A percentile compares a stretch with the other conserved stretches of the same genome.
Conservation (phyloP, 2,329 filamentous ascomycete species). For the Fusarium sp. region DNA sequence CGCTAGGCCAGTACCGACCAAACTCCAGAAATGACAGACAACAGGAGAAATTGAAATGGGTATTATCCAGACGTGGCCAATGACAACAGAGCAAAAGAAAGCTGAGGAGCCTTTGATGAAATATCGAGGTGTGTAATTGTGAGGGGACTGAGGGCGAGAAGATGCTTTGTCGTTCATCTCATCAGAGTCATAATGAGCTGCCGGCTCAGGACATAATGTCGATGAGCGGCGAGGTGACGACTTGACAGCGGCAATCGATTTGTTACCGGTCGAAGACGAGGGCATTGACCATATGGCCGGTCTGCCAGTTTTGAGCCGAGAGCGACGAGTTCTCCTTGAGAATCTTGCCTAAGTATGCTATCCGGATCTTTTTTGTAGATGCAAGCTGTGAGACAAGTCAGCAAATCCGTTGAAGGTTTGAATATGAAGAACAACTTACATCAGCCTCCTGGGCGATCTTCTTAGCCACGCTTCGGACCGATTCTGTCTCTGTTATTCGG, state of each 20-base stretch:
- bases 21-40: slow-evolving; percentile 28
- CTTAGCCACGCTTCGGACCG: slow-evolving; percentile 71
- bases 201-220: background rate
- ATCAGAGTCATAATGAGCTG: background rate
- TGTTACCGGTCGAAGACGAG: slow-evolving; percentile 70
- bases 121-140: slow-evolving; percentile 3
- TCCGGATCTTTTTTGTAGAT: slow-evolving; percentile 69
- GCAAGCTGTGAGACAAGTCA: slow-evolving; percentile 61
- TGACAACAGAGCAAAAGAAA: slow-evolving; percentile 11
- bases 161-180: background rate
- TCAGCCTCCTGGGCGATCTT: slow-evolving; percentile 72
- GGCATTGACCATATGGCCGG: slow-evolving; percentile 81
- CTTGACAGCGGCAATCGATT: slow-evolving; percentile 23
- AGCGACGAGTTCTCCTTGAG: slow-evolving; percentile 77
- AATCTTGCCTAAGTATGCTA: slow-evolving; percentile 85
- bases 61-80: slow-evolving; percentile 44
- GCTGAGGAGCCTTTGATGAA: slow-evolving; percentile 1
- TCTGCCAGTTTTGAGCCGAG: slow-evolving; percentile 78
- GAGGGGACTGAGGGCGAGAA: background rate
- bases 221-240: background rate
- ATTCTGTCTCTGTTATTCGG: slow-evolving; percentile 68
- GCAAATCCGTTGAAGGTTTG: background rate
- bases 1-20: slow-evolving; percentile 26
- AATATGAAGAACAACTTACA: slow-evolving; percentile 59
- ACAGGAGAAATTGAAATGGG: slow-evolving; percentile 26